Evolutionary conservation across 805 yeast species (phyloP).

Genomic region (Candida nemodendra): DNA sequence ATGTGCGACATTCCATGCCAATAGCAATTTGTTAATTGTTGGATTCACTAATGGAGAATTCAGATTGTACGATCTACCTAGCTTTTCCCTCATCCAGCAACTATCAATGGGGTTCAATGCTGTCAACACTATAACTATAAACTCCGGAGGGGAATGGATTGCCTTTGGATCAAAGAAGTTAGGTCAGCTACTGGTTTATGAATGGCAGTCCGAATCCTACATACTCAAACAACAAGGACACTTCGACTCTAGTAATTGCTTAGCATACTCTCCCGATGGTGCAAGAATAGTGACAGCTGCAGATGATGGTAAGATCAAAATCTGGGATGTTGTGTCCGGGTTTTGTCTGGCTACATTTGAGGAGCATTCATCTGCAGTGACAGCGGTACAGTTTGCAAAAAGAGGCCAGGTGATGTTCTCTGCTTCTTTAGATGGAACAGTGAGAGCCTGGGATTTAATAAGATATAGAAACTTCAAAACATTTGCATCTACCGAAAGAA

Average conservation of each 20-base stretch:
- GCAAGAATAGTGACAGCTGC: slow-evolving; percentile 88
- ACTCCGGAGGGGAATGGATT: slow-evolving; percentile 91
- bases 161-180: slow-evolving; percentile 88
- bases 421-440: slow-evolving; percentile 92
- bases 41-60: slow-evolving; percentile 92
- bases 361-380: slow-evolving; percentile 87
- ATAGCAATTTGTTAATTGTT: slow-evolving; percentile 69
- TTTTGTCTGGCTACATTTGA: slow-evolving; percentile 89
- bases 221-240: slow-evolving; percentile 96
- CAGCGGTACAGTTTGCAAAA: slow-evolving; percentile 83
- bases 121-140: slow-evolving; percentile 77
- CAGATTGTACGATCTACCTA: slow-evolving; percentile 84
- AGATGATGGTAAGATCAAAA: slow-evolving; percentile 94
- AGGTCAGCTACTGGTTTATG: slow-evolving; percentile 95
- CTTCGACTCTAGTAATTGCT: slow-evolving; percentile 81
- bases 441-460: slow-evolving; percentile 94
- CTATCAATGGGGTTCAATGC: slow-evolving; percentile 90
- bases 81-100: slow-evolving; percentile 76
- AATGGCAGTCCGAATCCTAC: slow-evolving; percentile 98
- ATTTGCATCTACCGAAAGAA: slow-evolving; percentile 84
- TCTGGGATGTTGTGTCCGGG: slow-evolving; percentile 93
- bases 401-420: slow-evolving; percentile 89
- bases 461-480: slow-evolving; percentile 93
- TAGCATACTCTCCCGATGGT: slow-evolving; percentile 94
- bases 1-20: slow-evolving; percentile 81